Evolutionary conservation across 1,284 basidiomycete species (phyloP).

Genomic region (Filobasidium uniguttulatum): DNA sequence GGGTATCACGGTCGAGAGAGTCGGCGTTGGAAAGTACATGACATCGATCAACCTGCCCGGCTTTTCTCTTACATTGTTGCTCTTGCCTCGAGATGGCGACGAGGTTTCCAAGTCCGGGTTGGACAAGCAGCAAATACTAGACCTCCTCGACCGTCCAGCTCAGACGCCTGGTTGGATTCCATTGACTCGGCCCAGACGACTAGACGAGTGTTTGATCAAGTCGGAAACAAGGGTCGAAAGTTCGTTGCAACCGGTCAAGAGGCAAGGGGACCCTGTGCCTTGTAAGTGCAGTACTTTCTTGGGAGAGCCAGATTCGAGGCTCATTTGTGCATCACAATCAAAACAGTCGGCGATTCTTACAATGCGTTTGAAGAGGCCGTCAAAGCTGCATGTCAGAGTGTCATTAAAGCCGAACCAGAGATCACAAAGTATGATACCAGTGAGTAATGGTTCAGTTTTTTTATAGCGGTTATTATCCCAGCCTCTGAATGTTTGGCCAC

Average conservation of each 20-base stretch:
- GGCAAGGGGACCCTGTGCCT: slow-evolving; percentile 23
- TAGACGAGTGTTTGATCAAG: slow-evolving; percentile 5
- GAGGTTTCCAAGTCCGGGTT: slow-evolving; percentile 30
- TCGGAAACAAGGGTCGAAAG: slow-evolving; percentile 11
- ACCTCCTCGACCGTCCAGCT: slow-evolving; percentile 60
- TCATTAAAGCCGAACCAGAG: slow-evolving; percentile 67
- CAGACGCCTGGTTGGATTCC: slow-evolving; percentile 69
- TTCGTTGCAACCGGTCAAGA: slow-evolving; percentile 16
- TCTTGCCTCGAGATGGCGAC: slow-evolving; percentile 49
- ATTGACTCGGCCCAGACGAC: slow-evolving; percentile 21
- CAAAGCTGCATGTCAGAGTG: slow-evolving; percentile 50
- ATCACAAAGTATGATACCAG: slow-evolving; percentile 80
- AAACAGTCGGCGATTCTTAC: slow-evolving; percentile 41
- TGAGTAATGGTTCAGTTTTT: slow-evolving; percentile 45
- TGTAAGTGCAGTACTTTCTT: too few species aligned
- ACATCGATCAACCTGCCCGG: slow-evolving; percentile 91
- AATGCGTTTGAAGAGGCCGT: too few species aligned
- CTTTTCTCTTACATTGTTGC: slow-evolving; percentile 74
- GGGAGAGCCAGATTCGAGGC: not conserved
- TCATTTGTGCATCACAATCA: not conserved
- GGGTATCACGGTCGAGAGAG: slow-evolving; percentile 48
- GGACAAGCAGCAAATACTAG: slow-evolving; percentile 48
- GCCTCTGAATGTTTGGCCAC: not conserved
- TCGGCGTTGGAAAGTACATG: slow-evolving; percentile 72
- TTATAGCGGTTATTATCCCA: not conserved